Evolutionary conservation across 1,139 yeast species (phyloP).

Genomic region (Blastobotrys serpentis): DNA sequence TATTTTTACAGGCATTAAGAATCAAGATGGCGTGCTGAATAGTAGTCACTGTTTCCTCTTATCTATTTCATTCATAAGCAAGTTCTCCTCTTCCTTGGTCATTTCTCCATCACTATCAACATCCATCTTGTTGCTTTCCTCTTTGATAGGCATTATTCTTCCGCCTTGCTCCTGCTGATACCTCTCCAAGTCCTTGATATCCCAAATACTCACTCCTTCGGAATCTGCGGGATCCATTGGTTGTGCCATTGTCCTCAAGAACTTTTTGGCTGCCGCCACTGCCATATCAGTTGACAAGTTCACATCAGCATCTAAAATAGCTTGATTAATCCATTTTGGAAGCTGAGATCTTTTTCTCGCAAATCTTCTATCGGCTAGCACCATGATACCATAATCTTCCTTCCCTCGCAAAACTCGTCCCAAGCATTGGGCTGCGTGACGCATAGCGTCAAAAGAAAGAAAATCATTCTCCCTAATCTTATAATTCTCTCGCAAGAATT

Average conservation of each 20-base stretch:
- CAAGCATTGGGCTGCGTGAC: slow-evolving; percentile 98
- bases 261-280: slow-evolving; percentile 87
- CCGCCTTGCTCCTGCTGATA: slow-evolving; percentile 54
- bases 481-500: slow-evolving; percentile 87
- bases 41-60: slow-evolving; percentile 6
- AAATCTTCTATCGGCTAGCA: slow-evolving; percentile 90
- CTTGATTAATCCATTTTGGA: slow-evolving; percentile 97
- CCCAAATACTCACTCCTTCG: slow-evolving; percentile 96
- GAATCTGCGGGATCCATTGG: slow-evolving; percentile 89
- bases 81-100: slow-evolving; percentile 15
- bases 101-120: slow-evolving; percentile 17
- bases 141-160: slow-evolving; percentile 8
- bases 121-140: slow-evolving; percentile 18
- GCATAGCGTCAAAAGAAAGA: slow-evolving; percentile 96
- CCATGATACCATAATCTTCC: slow-evolving; percentile 98
- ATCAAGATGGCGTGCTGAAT: no score
- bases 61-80: slow-evolving; percentile 5
- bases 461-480: slow-evolving; percentile 93
- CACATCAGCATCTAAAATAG: slow-evolving; percentile 83
- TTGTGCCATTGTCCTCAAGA: slow-evolving; percentile 89
- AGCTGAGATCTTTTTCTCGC: slow-evolving; percentile 80
- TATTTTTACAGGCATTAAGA: no score
- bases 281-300: slow-evolving; percentile 98
- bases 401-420: slow-evolving; percentile 97
- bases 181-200: slow-evolving; percentile 60